Evolutionary conservation across 768 basidiomycete genomes (phyloP).

Genomic region (Macrocybe gigantea): DNA sequence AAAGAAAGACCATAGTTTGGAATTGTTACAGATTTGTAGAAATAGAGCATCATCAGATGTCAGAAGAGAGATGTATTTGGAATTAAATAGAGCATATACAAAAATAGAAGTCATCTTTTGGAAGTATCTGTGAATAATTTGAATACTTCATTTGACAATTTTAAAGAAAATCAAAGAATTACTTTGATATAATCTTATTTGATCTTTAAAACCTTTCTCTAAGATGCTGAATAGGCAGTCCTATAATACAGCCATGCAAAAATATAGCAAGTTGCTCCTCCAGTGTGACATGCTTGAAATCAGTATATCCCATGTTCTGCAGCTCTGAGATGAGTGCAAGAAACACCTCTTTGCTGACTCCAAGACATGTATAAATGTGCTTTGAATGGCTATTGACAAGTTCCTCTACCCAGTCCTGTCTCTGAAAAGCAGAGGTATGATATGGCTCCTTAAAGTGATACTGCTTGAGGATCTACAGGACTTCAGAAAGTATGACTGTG

Average conservation of each 20-base stretch:
- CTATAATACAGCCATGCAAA: constrained; percentile 20
- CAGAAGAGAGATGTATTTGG: not conserved
- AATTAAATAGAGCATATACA: not conserved
- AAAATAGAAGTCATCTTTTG: not conserved
- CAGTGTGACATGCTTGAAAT: constrained; percentile 17
- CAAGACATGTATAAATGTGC: not conserved
- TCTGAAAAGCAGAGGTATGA: not conserved
- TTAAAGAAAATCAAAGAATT: not conserved
- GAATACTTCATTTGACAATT: not conserved
- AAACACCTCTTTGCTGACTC: constrained; percentile 4
- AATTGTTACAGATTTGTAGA: not conserved
- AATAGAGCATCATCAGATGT: not conserved
- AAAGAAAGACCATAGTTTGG: constrained; percentile 2
- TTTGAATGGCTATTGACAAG: not conserved
- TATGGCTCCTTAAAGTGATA: not conserved
- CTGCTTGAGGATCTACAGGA: not conserved
- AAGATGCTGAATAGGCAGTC: constrained; percentile 16
- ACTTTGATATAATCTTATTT: constrained; percentile 9
- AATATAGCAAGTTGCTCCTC: constrained; percentile 24
- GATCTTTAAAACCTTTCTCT: constrained; percentile 22
- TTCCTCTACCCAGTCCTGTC: not conserved
- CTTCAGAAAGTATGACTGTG: not conserved
- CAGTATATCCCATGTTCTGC: constrained; percentile 9
- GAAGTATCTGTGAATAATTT: not conserved
- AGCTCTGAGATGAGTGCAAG: constrained; percentile 3